These are phyloP conservation scores for Pugionium cornutum DNA, from an alignment of 345 rosid species.

Conservation along the genomic window DNA sequence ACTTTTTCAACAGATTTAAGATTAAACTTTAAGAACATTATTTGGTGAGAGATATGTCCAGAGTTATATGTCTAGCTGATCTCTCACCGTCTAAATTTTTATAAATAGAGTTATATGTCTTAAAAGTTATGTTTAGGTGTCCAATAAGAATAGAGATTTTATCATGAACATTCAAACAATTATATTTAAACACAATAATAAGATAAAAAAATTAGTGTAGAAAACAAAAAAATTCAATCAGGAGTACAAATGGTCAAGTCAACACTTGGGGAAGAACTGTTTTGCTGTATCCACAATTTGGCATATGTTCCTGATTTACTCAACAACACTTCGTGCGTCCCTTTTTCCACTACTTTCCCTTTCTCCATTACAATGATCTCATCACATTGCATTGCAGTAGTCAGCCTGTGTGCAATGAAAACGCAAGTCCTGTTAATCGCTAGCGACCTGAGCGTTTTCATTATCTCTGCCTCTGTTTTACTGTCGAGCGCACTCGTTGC, in stretches of 20 bases:
- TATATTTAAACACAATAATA: not conserved
- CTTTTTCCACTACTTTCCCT: constrained; percentile 88
- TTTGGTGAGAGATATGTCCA: too few relatives aligned
- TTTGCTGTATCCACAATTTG: constrained; percentile 87
- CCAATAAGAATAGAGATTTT: too few relatives aligned
- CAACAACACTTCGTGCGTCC: constrained; percentile 73
- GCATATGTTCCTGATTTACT: constrained; percentile 76
- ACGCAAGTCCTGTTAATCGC: constrained; percentile 81
- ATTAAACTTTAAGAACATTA: too few relatives aligned
- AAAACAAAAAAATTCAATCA: not conserved
- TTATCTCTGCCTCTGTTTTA: constrained; percentile 90
- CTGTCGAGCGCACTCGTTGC: constrained; percentile 95
- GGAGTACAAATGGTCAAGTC: not conserved
- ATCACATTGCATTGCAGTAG: constrained; percentile 98
- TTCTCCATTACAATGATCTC: constrained; percentile 93
- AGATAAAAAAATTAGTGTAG: too few relatives aligned
- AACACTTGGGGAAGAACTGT: constrained; percentile 29
- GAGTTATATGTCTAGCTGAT: too few relatives aligned
- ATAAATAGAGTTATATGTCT: too few relatives aligned
- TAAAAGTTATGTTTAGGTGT: too few relatives aligned
- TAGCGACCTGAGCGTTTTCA: constrained; percentile 71
- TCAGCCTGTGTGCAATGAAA: constrained; percentile 90
- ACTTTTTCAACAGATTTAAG: too few relatives aligned
- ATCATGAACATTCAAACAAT: not conserved
- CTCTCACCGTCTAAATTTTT: too few relatives aligned